Conservation (phyloP, 148 eudicot species). For the Diospyros kaki region DNA sequence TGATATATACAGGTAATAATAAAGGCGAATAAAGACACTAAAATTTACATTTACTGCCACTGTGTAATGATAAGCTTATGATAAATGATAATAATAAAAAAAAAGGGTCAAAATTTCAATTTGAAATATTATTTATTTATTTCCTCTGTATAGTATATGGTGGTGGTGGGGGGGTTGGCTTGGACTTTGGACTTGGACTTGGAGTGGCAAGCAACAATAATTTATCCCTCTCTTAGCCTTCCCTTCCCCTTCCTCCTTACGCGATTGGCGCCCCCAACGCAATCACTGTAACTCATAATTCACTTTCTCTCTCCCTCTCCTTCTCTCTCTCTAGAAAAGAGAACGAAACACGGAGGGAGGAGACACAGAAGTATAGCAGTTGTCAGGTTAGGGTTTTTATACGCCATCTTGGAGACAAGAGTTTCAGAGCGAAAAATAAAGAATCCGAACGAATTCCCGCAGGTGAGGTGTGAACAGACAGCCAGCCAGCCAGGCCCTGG, state of each 20-base stretch:
- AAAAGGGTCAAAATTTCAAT: no score
- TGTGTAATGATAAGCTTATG: no score
- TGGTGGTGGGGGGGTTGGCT: no score
- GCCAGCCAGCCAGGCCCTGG: constrained; percentile 7
- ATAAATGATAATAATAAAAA: no score
- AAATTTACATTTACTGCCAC: no score
- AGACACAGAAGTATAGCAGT: background rate
- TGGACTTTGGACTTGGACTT: no score
- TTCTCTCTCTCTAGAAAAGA: background rate
- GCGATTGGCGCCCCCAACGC: constrained; percentile 2
- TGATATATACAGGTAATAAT: no score
- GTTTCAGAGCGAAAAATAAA: constrained; percentile 10
- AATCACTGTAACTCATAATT: background rate
- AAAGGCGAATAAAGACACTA: no score
- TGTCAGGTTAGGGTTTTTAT: constrained; percentile 13
- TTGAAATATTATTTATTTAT: no score
- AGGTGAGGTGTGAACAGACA: background rate
- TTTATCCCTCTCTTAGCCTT: background rate
- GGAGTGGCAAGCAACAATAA: background rate
- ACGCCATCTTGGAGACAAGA: background rate
- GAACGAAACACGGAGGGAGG: background rate
- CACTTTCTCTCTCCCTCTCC: background rate
- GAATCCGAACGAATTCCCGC: constrained; percentile 5
- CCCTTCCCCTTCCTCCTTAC: constrained; percentile 7
- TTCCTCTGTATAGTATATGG: no score